Percentiles rank a stretch among this genome's conserved stretches.
Conservation (phyloP, 805 yeast species). For the Myxozyma mucilagina region DNA sequence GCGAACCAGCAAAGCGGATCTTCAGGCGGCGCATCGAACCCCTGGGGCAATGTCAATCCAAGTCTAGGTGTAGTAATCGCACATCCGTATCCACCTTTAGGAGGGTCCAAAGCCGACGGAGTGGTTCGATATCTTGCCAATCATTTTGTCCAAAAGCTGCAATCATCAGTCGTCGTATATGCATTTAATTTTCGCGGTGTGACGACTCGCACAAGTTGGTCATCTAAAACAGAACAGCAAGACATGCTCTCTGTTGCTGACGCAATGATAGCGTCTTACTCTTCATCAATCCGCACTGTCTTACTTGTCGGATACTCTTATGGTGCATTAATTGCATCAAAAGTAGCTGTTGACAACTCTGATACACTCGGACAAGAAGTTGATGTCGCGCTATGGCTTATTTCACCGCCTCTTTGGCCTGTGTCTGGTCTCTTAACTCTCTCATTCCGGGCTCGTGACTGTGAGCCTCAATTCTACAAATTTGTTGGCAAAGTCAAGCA, state of each 20-base stretch:
- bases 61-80: conserved; percentile 26
- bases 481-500: not conserved
- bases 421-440: conserved; percentile 12
- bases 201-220: conserved; percentile 27
- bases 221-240: conserved; percentile 14
- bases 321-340: conserved; percentile 24
- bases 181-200: conserved; percentile 30
- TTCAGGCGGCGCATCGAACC: conserved; percentile 4
- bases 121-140: conserved; percentile 23
- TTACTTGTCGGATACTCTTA: conserved; percentile 25
- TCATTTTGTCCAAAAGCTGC: not conserved
- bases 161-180: conserved; percentile 19
- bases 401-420: conserved; percentile 31
- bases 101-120: conserved; percentile 26
- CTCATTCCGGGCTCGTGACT: conserved; percentile 5
- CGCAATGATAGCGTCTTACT: conserved; percentile 6
- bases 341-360: conserved; percentile 7
- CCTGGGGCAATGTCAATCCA: conserved; percentile 13
- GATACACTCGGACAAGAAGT: conserved; percentile 5
- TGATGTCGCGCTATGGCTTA: conserved; percentile 10
- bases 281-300: conserved; percentile 12
- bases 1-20: not conserved
- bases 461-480: conserved; percentile 20
- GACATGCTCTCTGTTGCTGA: conserved; percentile 19
- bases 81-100: conserved; percentile 31